phyloP scores from a whole-genome alignment of 23 red algal genomes.

The Cyanidioschyzon merolae region DNA sequence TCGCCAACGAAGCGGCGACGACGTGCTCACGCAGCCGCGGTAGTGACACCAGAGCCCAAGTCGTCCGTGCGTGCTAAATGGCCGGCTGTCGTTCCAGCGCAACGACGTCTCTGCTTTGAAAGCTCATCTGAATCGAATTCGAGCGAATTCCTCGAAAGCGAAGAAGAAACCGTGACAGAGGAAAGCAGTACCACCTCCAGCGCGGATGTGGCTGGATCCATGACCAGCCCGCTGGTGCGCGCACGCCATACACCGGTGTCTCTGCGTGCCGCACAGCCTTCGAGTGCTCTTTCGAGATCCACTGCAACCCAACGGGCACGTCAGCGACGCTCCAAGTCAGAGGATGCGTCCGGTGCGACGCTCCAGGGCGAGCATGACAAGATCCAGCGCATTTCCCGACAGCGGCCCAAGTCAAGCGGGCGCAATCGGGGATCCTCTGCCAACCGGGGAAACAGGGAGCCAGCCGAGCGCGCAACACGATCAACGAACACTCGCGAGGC shows the following conservation, averaged over 20 bases:
- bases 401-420: too few species aligned
- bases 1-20: neutral
- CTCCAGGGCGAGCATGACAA: too few species aligned
- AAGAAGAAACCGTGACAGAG: neutral
- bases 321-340: too few species aligned
- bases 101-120: neutral
- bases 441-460: too few species aligned
- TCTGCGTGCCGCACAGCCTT: neutral
- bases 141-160: neutral
- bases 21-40: neutral
- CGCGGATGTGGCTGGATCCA: neutral
- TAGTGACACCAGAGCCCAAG: neutral
- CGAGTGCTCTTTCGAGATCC: too few species aligned
- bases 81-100: neutral
- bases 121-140: neutral
- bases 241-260: neutral
- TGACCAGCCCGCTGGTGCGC: neutral
- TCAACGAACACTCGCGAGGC: too few species aligned
- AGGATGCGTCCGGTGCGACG: too few species aligned
- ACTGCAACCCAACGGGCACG: too few species aligned
- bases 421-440: too few species aligned
- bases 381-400: too few species aligned
- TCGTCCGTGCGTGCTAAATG: neutral
- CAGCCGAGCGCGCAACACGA: too few species aligned
- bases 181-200: neutral